Evolutionary conservation across 768 basidiomycete genomes (phyloP), one percentile per base, ranked within the genome.

Genomic region (Psilocybe tampanensis): DNA sequence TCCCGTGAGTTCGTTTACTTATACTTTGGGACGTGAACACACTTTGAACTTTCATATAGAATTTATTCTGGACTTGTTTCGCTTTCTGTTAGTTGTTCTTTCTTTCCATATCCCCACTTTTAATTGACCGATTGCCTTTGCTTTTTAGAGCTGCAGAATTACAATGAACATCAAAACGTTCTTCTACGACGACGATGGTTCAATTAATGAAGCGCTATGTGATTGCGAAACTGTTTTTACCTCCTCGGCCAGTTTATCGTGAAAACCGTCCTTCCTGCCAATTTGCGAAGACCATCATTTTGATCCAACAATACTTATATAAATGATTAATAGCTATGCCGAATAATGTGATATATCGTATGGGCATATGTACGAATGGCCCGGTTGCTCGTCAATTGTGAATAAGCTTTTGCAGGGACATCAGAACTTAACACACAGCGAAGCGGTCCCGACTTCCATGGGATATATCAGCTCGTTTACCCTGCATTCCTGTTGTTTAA

Each of bases 151-250:
- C 21, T 63, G 61, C 52, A 53, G 56, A 24, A 60, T 63, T 26
- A 58, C 48, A n/a, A 59, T 63, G 45, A 63, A 63, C 47, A 60
- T 63, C 6, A 55, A 50, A 26, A 58, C 48, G 1, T 59, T 59
- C 34, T 6, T 47, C 12, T 36, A 12, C 33, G 42, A 36, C 36
- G 15, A 26, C n/a, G 41, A 17, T 13, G 13, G 21, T n/a, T 24
- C 24, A 13, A 12, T 43, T 21, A 32, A 9, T 33, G 22, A 1
- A 52, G 51, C 23, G 19, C 23, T 7, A 52, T 24, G 43, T 13
- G n/a, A n/a, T n/a, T n/a, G n/a, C n/a, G 44, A 26, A 19, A 53
- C 52, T 26, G 19, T 53, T 12, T 44, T 42, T 44, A 29, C 52
- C 15, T 33, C 47, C 29, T 0, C 26, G 7, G 26, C 47, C 26